These are phyloP conservation scores for Beta lomatogona DNA, from an alignment of 179 eudicot species.

Conservation along the genomic window DNA sequence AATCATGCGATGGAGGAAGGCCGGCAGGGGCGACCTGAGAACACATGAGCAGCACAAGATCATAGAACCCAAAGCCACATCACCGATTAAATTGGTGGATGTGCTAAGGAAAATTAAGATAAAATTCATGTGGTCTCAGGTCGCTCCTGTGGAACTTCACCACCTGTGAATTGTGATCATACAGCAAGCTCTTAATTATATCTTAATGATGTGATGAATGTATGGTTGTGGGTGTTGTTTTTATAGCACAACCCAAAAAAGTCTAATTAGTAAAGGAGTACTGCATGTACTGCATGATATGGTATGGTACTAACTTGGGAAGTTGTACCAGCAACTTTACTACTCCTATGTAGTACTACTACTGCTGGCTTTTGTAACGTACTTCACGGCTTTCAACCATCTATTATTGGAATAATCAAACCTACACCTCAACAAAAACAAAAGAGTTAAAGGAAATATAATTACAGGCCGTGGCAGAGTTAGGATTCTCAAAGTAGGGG, in stretches of 20 bases:
- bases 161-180: constrained; percentile 22
- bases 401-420: no score
- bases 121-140: constrained; percentile 62
- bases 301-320: background rate
- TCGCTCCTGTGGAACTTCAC: constrained; percentile 57
- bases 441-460: no score
- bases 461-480: no score
- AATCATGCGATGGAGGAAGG: constrained; percentile 34
- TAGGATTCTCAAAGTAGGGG: no score
- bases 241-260: background rate
- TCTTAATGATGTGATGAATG: background rate
- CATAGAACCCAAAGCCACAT: background rate
- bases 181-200: no score
- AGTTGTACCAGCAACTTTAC: background rate
- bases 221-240: background rate
- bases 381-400: no score
- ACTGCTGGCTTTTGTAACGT: no score
- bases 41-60: constrained; percentile 42
- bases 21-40: constrained; percentile 96
- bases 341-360: no score
- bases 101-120: background rate
- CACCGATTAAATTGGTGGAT: background rate
- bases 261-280: background rate
- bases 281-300: constrained; percentile 15
- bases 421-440: no score